Conservation (phyloP, 2,329 filamentous ascomycete species). For the Pseudogymnoascus pannorum region DNA sequence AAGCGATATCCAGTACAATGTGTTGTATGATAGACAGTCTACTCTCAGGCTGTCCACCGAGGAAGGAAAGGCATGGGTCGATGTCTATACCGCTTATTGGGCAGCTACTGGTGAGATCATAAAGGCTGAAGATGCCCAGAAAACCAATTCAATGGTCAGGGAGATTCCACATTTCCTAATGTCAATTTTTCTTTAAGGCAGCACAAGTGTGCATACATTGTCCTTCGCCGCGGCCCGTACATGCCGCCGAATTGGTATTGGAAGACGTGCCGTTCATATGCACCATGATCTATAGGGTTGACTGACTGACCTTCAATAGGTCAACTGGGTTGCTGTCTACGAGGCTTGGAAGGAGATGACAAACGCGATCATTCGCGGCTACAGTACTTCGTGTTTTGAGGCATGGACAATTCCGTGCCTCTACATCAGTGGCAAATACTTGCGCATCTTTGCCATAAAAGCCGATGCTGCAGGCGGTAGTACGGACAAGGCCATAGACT, state of each 20-base stretch:
- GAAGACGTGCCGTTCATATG: neutral
- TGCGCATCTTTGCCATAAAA: slow-evolving; percentile 82
- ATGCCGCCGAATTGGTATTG: neutral
- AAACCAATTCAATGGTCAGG: slow-evolving; percentile 24
- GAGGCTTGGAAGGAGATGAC: slow-evolving; percentile 82
- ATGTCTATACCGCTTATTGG: slow-evolving; percentile 80
- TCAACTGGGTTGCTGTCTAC: slow-evolving; percentile 68
- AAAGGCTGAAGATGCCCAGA: slow-evolving; percentile 48
- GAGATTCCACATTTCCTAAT: neutral
- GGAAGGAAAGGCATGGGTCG: slow-evolving; percentile 75
- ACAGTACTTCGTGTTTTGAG: slow-evolving; percentile 67
- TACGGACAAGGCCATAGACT: slow-evolving; percentile 38
- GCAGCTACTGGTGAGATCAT: slow-evolving; percentile 70
- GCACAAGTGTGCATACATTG: neutral
- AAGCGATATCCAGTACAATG: slow-evolving; percentile 60
- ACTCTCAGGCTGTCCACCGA: slow-evolving; percentile 31
- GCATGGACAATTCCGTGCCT: slow-evolving; percentile 91
- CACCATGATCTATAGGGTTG: neutral
- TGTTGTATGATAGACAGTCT: slow-evolving; percentile 54
- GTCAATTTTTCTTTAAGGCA: neutral
- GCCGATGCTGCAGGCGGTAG: slow-evolving; percentile 63
- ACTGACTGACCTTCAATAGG: neutral
- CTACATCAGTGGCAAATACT: slow-evolving; percentile 78
- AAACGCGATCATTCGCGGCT: slow-evolving; percentile 70
- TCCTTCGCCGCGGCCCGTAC: neutral